phyloP scores from a whole-genome alignment of 257 asterid species.

The Nicotiana sylvestris region DNA sequence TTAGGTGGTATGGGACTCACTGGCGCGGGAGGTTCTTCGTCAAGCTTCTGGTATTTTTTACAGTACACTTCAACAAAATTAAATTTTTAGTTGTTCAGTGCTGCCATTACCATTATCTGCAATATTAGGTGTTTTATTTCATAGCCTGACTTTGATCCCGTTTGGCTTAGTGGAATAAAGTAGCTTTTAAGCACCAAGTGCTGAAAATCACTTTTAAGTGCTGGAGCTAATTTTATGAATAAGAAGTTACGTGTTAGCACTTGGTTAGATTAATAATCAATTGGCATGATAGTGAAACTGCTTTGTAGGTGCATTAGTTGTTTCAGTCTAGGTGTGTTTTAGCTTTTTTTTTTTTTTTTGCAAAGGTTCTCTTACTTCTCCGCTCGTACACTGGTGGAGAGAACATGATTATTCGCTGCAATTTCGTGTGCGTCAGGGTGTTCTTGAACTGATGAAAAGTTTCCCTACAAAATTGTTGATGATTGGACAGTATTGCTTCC shows the following conservation, averaged over 20 bases:
- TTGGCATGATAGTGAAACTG: background rate
- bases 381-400: background rate
- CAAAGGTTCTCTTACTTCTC: background rate
- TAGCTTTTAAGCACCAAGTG: too few relatives aligned
- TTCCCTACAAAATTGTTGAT: background rate
- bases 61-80: background rate
- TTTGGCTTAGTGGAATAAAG: too few relatives aligned
- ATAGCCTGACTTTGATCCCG: background rate
- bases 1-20: slow-evolving; percentile 84
- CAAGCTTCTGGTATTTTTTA: slow-evolving; percentile 73
- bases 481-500: background rate
- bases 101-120: slow-evolving; percentile 1
- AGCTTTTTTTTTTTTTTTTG: background rate
- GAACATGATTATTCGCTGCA: background rate
- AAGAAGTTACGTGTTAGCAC: background rate
- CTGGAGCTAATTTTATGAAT: too few relatives aligned
- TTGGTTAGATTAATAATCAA: background rate
- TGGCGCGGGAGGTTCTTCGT: slow-evolving; percentile 71
- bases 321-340: background rate
- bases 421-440: background rate
- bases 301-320: background rate
- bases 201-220: too few relatives aligned
- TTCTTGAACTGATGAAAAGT: background rate
- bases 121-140: background rate
- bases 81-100: background rate